Base-by-base conservation (phyloP, 2,329 filamentous ascomycete genomes). In the Chaetomiaceae sp. region DNA sequence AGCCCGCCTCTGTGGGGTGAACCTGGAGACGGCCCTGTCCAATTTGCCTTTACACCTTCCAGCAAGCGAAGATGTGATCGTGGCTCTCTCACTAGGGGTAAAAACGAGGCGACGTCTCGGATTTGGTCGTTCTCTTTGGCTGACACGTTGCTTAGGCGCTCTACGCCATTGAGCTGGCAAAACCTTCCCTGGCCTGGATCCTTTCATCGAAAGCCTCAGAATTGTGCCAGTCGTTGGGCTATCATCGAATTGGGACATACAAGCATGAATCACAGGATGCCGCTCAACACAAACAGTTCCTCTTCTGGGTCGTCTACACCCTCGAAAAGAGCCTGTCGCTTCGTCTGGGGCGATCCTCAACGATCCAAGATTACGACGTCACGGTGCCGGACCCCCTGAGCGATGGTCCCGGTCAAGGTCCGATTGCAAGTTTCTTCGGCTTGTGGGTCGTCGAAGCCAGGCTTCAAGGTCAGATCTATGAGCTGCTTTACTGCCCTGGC, bases 121-220 rank as follows among this genome's bases (percentile, higher is more conserved):
- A 8, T 25, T 36, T 5, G 10, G 8, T n/a, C n/a, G n/a, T 18
- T 11, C 14, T 7, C 43, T 13, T n/a, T 37, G 30, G 18, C 40
- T 52, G 29, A 53, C 27, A 14, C 10, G 5, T 13, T 42, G 8
- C 13, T 1, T 32, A 85, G 80, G 73, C 79, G 2, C 69, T 80
- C n/a, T 80, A 84, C 58, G 76, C 81, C 5, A 75, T 85, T 34
- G 82, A 85, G 56, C 72, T 79, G 6, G 82, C 80, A 1, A 79
- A 80, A 36, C 80, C 82, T 0, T 82, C 80, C 0, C 73, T 86
- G 3, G 79, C 79, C n/a, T 85, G 82, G 79, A 77, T 80, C 11
- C 68, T 86, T 11, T 77, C 75, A 10, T 79, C 77, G 7, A 76
- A 76, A 27, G 83, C 82, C 0, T 77, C 79, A 7, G 75, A 81